These are phyloP conservation scores for Ceratocystis diversiconidia DNA, from an alignment of 2,329 filamentous ascomycete genomes.

Conservation along the genomic window DNA sequence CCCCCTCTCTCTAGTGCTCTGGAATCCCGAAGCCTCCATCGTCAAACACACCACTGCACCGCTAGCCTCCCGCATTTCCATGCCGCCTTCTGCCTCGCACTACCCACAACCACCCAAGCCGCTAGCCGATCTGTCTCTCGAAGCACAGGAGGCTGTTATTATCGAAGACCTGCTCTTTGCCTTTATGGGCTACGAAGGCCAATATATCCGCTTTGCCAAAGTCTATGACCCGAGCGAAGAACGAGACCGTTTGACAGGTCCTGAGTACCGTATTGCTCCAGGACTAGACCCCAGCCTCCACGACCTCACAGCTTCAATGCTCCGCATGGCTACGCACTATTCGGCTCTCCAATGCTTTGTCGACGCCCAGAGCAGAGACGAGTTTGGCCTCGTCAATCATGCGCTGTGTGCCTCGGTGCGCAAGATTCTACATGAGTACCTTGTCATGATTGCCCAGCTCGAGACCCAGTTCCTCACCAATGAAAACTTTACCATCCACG, in stretches of 20 bases:
- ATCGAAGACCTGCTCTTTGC: conserved; percentile 86
- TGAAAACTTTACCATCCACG: conserved; percentile 76
- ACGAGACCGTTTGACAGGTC: conserved; percentile 73
- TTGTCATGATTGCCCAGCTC: conserved; percentile 81
- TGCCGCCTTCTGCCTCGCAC: conserved; percentile 59
- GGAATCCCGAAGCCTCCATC: conserved; percentile 69
- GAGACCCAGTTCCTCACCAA: conserved; percentile 88
- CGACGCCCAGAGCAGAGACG: conserved; percentile 81
- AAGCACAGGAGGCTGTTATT: conserved; percentile 73
- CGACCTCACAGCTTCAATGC: conserved; percentile 74
- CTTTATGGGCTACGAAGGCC: conserved; percentile 97
- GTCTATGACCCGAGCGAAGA: conserved; percentile 73
- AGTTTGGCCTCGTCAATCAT: conserved; percentile 91
- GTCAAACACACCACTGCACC: conserved; percentile 55
- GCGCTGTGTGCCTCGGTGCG: conserved; percentile 90
- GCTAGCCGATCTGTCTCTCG: conserved; percentile 57
- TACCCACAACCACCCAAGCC: conserved; percentile 52
- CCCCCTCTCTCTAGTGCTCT: conserved; percentile 32
- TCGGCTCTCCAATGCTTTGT: conserved; percentile 83
- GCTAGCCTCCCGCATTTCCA: conserved; percentile 49
- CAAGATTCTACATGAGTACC: conserved; percentile 81
- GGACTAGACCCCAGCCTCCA: conserved; percentile 84
- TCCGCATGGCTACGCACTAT: conserved; percentile 90
- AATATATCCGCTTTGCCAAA: conserved; percentile 79
- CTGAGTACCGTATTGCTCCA: conserved; percentile 61